Evolutionary conservation across 441 rosid species (phyloP).

Genomic region (Aleurites moluccanus): DNA sequence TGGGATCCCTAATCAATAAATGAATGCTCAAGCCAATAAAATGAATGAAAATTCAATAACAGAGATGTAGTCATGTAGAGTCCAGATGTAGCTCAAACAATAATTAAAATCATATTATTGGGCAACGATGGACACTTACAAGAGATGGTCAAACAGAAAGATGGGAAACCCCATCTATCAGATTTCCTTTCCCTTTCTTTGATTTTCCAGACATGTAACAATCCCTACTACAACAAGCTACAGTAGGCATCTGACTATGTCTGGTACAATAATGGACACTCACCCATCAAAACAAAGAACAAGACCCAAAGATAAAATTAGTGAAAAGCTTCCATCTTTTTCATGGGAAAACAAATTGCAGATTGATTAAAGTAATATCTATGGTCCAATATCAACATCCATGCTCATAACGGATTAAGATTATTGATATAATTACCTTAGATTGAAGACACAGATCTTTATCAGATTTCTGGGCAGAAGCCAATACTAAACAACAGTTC

Average conservation of each 20-base stretch:
- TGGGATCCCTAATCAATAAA: no score
- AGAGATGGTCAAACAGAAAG: slow-evolving; percentile 24
- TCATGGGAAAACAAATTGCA: no score
- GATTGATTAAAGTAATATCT: no score
- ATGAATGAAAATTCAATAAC: background rate
- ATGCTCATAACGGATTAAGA: no score
- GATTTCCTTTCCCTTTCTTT: slow-evolving; percentile 24
- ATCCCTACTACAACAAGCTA: slow-evolving; percentile 28
- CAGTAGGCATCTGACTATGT: slow-evolving; percentile 43
- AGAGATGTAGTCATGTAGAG: slow-evolving; percentile 38
- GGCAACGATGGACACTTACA: slow-evolving; percentile 59
- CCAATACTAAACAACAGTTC: slow-evolving; percentile 32
- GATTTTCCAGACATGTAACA: slow-evolving; percentile 44
- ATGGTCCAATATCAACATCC: no score
- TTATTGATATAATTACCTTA: slow-evolving; percentile 31
- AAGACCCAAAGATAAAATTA: no score
- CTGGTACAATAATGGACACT: slow-evolving; percentile 20
- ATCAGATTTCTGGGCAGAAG: slow-evolving; percentile 32
- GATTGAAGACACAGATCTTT: slow-evolving; percentile 27
- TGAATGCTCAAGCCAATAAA: background rate
- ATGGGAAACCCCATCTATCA: slow-evolving; percentile 32
- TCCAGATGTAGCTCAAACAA: slow-evolving; percentile 67
- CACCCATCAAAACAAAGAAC: no score
- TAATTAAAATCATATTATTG: slow-evolving; percentile 35
- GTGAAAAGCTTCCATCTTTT: no score